Evolutionary conservation across 441 rosid species (phyloP), one percentile per base, ranked within the genome.

Genomic region (Erodium moschatum): DNA sequence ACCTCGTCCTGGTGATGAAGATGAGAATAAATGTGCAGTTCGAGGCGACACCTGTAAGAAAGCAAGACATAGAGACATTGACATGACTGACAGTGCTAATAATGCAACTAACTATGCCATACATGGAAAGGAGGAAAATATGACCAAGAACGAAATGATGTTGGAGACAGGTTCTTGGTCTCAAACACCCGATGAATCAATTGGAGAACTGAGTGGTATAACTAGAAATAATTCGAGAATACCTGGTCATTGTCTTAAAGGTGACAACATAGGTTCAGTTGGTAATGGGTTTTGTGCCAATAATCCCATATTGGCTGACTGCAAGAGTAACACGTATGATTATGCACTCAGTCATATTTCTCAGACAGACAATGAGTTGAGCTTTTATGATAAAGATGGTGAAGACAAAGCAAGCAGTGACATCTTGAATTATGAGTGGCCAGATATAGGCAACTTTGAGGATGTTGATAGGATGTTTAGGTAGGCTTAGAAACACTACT

Each of bases 391-490:
- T 58, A 58, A 58, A 20, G 64, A 58, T 58, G 64, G 64, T 20
- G 64, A 58, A 58, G 64, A 21, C 31, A 58, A 58, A 21, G 64
- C 20, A 58, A 58, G n/a, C 64, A 58, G 31, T 20, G 64, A 58
- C 20, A 87, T 88, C 21, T 80, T 85, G 48, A 76, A 81, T 70
- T 92, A 87, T 76, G 90, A 81, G 38, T 92, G 96, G 97, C 85
- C 85, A 74, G 96, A 92, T 66, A 84, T 92, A 21, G 96, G 84
- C 50, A 88, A 87, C 77, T 89, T 92, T 78, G 97, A 89, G 81
- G 96, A 92, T 76, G 89, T 92, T 73, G 91, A 92, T 82, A 80
- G 83, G 76, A 88, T 92, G 90, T 88, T 92, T 71, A 86, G 97
- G 97, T 92, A 78, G 73, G 71, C 1, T 29, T 13, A 68, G 54